Base-by-base conservation (phyloP, 2,329 filamentous ascomycete species). In the Fusarium algeriense region DNA sequence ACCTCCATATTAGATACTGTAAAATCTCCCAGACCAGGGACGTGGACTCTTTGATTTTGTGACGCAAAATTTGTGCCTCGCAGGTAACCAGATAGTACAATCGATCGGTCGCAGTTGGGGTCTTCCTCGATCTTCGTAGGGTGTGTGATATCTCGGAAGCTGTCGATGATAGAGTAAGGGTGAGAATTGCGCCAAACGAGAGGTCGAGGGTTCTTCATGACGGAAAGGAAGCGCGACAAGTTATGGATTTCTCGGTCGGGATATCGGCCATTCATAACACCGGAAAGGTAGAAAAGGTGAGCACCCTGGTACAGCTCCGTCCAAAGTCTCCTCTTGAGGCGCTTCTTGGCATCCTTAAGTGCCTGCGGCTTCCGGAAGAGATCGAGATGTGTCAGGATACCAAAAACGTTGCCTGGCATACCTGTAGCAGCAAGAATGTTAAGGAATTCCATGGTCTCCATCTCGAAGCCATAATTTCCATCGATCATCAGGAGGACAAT, bases 371-470 rank as follows among this genome's bases (percentile, higher is more conserved):
- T 98, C 78, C 91, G 90, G 85, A 99, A 99, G 17, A 99, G 85
- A 79, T 99, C 96, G 67, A 99, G 86, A 85, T 99, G 97, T 19
- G 96, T 98, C 46, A 99, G 87, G 62, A 99, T 95, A 56, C 96
- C 96, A 79, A 99, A 98, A 40, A 99, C 95, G 76, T 99, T 99
- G 72, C 96, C 95, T 1, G 97, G 96, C 95, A 99, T 98, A 81
- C 96, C 96, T 34, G 93, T 97, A 5, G 94, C 90, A n/a, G 93
- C 92, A 54, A 99, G 85, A 20, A 98, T 91, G 76, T 98, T 98
- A 78, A 99, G 85, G 69, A 99, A 99, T 82, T 99, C 96, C 96
- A 99, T 99, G 0, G 96, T 99, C 86, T 99, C 96, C 96, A 99
- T 99, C 83, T 99, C 96, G 79, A 99, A 99, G 17, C 96, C 97